Evolutionary conservation across 164 flowering plant genomes (phyloP), one percentile per base, ranked within the genome.

Genomic region (Amborella trichopoda): DNA sequence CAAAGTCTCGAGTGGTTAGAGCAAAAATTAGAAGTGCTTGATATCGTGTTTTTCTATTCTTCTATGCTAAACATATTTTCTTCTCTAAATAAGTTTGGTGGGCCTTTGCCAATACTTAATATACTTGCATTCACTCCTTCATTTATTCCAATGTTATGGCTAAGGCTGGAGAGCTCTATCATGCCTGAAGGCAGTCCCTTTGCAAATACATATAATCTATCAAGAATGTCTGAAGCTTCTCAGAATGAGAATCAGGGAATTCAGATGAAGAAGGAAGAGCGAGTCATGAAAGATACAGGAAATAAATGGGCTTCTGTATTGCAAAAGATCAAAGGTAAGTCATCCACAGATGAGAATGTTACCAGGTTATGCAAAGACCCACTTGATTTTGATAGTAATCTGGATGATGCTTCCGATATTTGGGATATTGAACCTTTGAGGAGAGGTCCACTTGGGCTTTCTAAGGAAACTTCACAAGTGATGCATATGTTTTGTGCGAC

Each of bases 101-200:
- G 90, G 23, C 54, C 84, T 6, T 64, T 85, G 62, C 86, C 82
- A 44, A 55, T 85, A 49, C 91, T 93, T 46, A 93, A 93, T 67
- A 77, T 79, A 76, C 78, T 88, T 48, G 72, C 99, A 28, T 93
- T 88, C 53, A 77, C 89, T 48, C 94, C 95, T 60, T 94, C 95
- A 28, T 84, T 73, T 69, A 78, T 88, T 54, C 41, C 43, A 19
- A 65, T 48, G 53, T 48, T 93, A 40, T 93, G 94, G 94, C 63
- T 39, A 67, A 64, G 54, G 40, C 58, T 93, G 30, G 96, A 88
- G 62, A 49, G 26, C 43, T 58, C 48, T 25, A 49, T 85, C 54
- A 78, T 81, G 32, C 58, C 57, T 58, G 60, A 46, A 53, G 58
- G 59, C 10, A 48, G 28, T 52, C 51, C 44, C 10, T 18, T 18